These are phyloP conservation scores for Starmerella floricola DNA, from an alignment of 805 yeast species.

Conservation along the genomic window DNA sequence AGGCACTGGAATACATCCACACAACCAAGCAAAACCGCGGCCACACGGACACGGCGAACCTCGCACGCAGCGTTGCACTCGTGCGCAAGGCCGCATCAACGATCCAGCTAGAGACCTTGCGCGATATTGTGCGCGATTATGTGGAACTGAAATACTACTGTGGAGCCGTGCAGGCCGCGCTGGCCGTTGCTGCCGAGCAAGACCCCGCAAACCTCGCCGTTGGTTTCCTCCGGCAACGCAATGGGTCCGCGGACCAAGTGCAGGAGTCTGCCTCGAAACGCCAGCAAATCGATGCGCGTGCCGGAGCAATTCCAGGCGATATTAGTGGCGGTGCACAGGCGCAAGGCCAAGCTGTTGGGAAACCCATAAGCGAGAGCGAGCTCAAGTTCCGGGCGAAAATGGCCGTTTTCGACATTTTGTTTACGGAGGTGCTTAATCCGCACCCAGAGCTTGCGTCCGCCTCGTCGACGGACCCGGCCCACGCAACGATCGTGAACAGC, in stretches of 20 bases:
- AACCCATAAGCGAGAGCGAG: conserved; percentile 21
- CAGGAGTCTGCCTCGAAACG: conserved; percentile 6
- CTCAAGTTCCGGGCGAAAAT: conserved; percentile 41
- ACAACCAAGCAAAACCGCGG: conserved; percentile 43
- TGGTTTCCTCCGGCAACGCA: conserved; percentile 36
- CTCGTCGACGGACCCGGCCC: conserved; percentile 48
- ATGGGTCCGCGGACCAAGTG: conserved; percentile 36
- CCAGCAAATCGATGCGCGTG: neutral
- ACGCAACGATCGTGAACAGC: conserved; percentile 58
- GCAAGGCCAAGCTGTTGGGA: neutral
- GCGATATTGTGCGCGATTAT: conserved; percentile 70
- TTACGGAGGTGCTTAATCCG: conserved; percentile 52
- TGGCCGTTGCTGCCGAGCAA: conserved; percentile 59
- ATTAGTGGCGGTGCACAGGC: too few species aligned
- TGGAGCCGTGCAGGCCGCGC: conserved; percentile 73
- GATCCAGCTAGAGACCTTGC: conserved; percentile 63
- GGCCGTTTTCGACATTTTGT: conserved; percentile 58
- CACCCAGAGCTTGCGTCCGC: conserved; percentile 40
- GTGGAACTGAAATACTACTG: conserved; percentile 63
- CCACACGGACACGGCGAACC: conserved; percentile 61
- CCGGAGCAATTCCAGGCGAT: too few species aligned
- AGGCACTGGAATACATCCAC: conserved; percentile 83
- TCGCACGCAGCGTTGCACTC: conserved; percentile 61
- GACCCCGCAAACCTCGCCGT: conserved; percentile 51
- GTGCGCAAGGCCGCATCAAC: conserved; percentile 72